A percentile compares a stretch with the other conserved stretches of the same genome.
Evolutionary conservation across 257 asterid genomes (phyloP).

Genomic region (Forsythia viridissima): DNA sequence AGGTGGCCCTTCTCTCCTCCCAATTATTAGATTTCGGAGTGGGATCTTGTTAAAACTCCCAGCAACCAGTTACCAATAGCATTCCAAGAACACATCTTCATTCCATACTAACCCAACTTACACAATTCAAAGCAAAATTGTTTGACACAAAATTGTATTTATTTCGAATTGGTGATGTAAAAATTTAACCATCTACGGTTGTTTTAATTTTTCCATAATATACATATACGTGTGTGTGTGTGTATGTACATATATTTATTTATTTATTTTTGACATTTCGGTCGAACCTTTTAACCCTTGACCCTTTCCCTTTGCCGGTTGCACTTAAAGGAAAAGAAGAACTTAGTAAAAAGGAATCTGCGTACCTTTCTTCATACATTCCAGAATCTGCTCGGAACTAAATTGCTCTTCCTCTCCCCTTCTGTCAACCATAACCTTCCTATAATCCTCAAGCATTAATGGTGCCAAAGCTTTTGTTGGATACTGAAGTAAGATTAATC

Average conservation of each 20-base stretch:
- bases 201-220: background rate
- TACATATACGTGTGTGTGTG: background rate
- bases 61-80: background rate
- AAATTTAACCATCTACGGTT: background rate
- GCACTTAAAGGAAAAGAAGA: background rate
- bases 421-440: constrained; percentile 83
- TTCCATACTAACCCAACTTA: background rate
- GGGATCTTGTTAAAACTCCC: background rate
- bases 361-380: constrained; percentile 84
- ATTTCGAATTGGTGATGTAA: background rate
- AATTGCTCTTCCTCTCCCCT: constrained; percentile 84
- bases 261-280: background rate
- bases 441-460: constrained; percentile 80
- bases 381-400: constrained; percentile 62
- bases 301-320: background rate
- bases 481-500: constrained; percentile 48
- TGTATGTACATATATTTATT: background rate
- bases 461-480: constrained; percentile 98
- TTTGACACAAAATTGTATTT: background rate
- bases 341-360: background rate
- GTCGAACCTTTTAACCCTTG: background rate
- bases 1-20: background rate
- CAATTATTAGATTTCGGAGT: background rate
- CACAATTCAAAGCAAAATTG: background rate
- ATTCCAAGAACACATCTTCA: background rate